Conservation (phyloP, 495 filamentous ascomycete genomes). For the Talaromyces borbonicus region DNA sequence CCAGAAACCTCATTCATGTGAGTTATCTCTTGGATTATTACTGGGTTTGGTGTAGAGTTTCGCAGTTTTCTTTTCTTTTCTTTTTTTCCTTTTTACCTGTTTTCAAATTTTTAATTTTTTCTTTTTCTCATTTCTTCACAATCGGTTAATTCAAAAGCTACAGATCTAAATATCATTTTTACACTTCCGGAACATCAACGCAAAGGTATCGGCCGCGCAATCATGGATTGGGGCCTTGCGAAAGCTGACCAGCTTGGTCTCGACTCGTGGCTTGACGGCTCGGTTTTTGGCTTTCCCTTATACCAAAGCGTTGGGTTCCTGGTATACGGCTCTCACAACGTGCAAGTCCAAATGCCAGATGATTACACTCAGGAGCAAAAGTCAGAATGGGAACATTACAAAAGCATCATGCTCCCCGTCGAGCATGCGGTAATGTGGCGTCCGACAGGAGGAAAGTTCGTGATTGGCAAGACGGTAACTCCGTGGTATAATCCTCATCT, state of each 20-base stretch:
- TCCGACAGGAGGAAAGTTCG: conserved; percentile 15
- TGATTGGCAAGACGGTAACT: conserved; percentile 8
- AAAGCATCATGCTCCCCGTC: conserved; percentile 12
- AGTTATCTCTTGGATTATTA: neutral
- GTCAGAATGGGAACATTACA: conserved; percentile 15
- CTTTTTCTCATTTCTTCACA: neutral
- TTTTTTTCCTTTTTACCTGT: neutral
- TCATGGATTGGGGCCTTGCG: conserved; percentile 21
- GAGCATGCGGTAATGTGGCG: conserved; percentile 18
- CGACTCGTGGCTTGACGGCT: conserved; percentile 19
- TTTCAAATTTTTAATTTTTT: neutral
- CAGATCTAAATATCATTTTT: conserved; percentile 19
- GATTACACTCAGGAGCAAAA: conserved; percentile 8
- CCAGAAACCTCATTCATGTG: conserved; percentile 15
- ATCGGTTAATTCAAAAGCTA: neutral
- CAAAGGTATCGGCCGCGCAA: conserved; percentile 17
- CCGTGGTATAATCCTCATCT: conserved; percentile 2
- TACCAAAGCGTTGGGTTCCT: conserved; percentile 20
- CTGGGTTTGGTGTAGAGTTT: neutral
- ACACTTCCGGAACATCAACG: conserved; percentile 12
- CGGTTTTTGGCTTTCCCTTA: conserved; percentile 13
- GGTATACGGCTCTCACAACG: conserved; percentile 8
- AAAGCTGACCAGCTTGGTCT: conserved; percentile 20
- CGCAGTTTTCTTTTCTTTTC: neutral
- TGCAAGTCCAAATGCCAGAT: conserved; percentile 7